Evolutionary conservation across 176 grass and related monocot species (phyloP).

Genomic region (Oryza nivara): DNA sequence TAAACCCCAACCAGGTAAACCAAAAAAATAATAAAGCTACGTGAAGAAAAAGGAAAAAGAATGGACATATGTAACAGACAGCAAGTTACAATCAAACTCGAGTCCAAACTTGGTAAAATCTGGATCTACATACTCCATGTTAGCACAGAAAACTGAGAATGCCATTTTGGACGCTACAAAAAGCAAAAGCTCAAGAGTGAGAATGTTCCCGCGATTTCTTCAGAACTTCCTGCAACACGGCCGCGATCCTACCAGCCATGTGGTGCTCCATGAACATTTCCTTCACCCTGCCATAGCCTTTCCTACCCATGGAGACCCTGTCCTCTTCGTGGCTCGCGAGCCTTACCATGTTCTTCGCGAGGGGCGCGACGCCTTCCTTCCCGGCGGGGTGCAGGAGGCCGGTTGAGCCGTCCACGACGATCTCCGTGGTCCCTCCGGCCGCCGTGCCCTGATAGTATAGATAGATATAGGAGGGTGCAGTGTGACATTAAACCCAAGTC

Average conservation of each 20-base stretch:
- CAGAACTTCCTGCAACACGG: conserved; percentile 61
- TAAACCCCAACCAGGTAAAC: neutral
- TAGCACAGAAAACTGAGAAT: neutral
- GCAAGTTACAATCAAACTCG: neutral
- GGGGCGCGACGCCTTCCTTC: conserved; percentile 76
- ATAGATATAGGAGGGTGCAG: neutral
- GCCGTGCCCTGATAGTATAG: conserved; percentile 66
- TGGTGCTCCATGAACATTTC: conserved; percentile 93
- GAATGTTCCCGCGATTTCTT: conserved; percentile 40
- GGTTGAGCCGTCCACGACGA: conserved; percentile 75
- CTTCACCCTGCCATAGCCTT: conserved; percentile 73
- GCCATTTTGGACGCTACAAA: neutral
- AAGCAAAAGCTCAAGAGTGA: conserved; percentile 42
- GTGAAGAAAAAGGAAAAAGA: neutral
- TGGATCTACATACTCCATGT: conserved; percentile 3
- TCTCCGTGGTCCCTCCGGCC: conserved; percentile 89
- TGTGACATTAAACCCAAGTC: conserved; percentile 18
- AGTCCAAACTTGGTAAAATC: neutral
- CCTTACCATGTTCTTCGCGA: conserved; percentile 71
- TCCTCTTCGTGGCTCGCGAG: conserved; percentile 67
- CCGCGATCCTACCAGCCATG: conserved; percentile 77
- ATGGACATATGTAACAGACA: neutral
- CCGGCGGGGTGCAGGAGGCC: conserved; percentile 81
- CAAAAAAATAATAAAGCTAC: neutral
- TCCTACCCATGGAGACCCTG: conserved; percentile 72